Percentiles rank a stretch among this genome's conserved stretches.
Conservation (phyloP, 2,329 filamentous ascomycete genomes). For the Fonsecaea multimorphosa region DNA sequence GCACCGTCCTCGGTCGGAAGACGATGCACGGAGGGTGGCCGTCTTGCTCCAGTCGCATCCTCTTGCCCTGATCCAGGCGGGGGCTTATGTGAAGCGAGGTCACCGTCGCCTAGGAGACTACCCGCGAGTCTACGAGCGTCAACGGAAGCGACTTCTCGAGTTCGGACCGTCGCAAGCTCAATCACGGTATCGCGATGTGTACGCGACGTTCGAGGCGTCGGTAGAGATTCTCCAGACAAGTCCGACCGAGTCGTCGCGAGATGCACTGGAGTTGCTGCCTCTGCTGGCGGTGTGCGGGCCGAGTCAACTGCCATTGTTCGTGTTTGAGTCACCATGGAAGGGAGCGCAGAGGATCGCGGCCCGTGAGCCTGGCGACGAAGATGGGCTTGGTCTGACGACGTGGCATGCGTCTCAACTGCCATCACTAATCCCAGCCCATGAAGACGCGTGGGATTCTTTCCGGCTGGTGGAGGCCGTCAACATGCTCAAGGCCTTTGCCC, state of each 20-base stretch:
- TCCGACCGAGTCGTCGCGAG: neutral
- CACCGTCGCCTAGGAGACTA: conserved; percentile 19
- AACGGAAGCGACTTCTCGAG: conserved; percentile 40
- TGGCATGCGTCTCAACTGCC: neutral
- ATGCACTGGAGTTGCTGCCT: neutral
- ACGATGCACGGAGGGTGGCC: neutral
- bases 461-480: neutral
- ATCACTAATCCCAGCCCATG: too few relatives aligned
- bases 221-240: conserved; percentile 35
- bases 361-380: neutral
- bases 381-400: neutral
- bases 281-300: neutral
- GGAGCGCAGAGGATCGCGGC: neutral
- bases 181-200: conserved; percentile 45
- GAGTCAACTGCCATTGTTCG: too few relatives aligned
- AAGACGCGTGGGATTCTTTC: too few relatives aligned
- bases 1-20: neutral
- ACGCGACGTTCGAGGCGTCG: conserved; percentile 46
- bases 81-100: neutral
- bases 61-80: neutral
- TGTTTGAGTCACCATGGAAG: neutral
- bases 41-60: neutral
- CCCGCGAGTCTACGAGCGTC: conserved; percentile 29
- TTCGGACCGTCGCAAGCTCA: conserved; percentile 34
- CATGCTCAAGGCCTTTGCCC: neutral